Evolutionary conservation across 495 filamentous ascomycete species (phyloP), one percentile per base, ranked within the genome.

Genomic region (Neurospora pannonica): DNA sequence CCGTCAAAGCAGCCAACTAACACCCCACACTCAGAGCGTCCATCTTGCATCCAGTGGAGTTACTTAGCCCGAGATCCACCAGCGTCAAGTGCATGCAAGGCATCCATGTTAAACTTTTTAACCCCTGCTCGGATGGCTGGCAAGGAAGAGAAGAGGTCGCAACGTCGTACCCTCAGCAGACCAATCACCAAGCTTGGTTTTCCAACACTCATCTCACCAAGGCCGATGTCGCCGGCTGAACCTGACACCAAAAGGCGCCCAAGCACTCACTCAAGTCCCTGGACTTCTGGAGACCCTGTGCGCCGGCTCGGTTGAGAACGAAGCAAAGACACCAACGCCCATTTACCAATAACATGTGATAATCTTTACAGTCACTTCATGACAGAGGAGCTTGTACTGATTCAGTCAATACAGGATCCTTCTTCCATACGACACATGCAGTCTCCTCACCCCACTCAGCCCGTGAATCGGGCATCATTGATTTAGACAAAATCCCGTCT

Each of bases 201-300:
- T 81, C 79, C 76, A 82, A 80, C 74, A 75, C 75, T 19, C 38
- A 28, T 62, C 28, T 34, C 54, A 67, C 7, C 2, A 67, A 28
- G 75, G 81, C 81, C 81, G 81, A 82, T 82, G 78, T 82, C 81
- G 81, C 81, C 77, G 71, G 71, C n/a, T n/a, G n/a, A n/a, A n/a
- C n/a, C n/a, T n/a, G n/a, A n/a, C n/a, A n/a, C n/a, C n/a, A n/a
- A n/a, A n/a, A n/a, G n/a, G n/a, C n/a, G n/a, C n/a, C n/a, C n/a
- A n/a, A n/a, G n/a, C 48, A 60, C 48, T 28, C 48, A 3, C 21
- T 54, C 21, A 15, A 13, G 48, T 28, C 21, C 48, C 48, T 28
- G 48, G 15, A 67, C 54, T 19, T 24, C 15, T 67, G 28, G 54
- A 34, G 54, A 67, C 54, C 31, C 54, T 67, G 54, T 34, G 54